These are phyloP conservation scores for Ochetophila trinervis DNA, from an alignment of 306 rosid species.

Conservation along the genomic window DNA sequence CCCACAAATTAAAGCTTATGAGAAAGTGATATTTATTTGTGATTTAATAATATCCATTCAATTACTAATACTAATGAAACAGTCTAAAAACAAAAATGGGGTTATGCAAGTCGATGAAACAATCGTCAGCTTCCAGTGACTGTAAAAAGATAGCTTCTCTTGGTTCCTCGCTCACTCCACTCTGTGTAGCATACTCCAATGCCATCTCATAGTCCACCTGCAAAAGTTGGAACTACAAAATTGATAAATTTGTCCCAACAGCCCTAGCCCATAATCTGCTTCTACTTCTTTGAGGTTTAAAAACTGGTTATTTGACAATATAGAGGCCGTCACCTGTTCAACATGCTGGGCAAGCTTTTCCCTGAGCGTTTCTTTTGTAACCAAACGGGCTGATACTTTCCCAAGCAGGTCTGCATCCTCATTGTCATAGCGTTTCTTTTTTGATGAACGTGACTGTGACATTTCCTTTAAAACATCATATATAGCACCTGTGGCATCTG, in stretches of 20 bases:
- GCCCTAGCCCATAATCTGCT: too few species aligned
- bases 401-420: constrained; percentile 56
- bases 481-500: constrained; percentile 67
- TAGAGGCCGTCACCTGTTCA: constrained; percentile 58
- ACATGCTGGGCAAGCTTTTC: constrained; percentile 89
- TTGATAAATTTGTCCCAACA: background rate
- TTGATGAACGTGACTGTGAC: constrained; percentile 50
- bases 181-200: constrained; percentile 84
- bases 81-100: constrained; percentile 72
- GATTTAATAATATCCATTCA: background rate
- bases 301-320: constrained; percentile 10
- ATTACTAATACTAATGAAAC: constrained; percentile 26
- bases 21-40: too few species aligned
- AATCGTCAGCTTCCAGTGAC: constrained; percentile 58
- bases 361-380: constrained; percentile 68
- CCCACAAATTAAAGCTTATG: too few species aligned
- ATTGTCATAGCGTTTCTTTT: constrained; percentile 53
- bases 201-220: constrained; percentile 99
- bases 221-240: constrained; percentile 8
- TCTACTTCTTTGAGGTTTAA: too few species aligned
- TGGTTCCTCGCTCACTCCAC: constrained; percentile 94
- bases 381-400: constrained; percentile 51
- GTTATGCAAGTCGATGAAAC: constrained; percentile 53
- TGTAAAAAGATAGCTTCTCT: constrained; percentile 59
- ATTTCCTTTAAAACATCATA: constrained; percentile 61